Base-by-base conservation (phyloP, 139 green algal genomes). In the Diplosphaera chodatii region DNA sequence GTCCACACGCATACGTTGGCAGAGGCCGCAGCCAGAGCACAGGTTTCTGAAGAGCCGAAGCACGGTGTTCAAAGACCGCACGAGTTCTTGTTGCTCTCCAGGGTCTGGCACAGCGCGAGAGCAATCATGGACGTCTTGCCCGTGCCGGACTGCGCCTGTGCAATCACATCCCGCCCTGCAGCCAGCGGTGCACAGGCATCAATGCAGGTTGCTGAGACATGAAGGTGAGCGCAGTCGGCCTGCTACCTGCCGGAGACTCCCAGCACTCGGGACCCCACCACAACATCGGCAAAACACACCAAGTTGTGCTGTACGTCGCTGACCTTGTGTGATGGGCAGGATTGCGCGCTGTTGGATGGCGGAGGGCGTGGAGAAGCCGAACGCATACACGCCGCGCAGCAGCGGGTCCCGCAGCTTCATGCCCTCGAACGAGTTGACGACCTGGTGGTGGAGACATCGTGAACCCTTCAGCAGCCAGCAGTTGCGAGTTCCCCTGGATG, bases 291-390 rank as follows among this genome's bases (percentile, higher is more conserved):
- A 13, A 8, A 48, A 13, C 13, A n/a, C 37, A 8, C 13, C 37
- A 48, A 48, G 37, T 13, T 21, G 8, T 48, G 37, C 37, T 21
- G 37, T 13, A 48, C 37, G 13, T 48, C 18, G 18, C 48, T 59
- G 10, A 18, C 48, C 48, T 59, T 59, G 48, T 23, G 93, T 82
- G 75, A 99, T 98, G 40, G 95, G 95, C 75, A 94, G 63, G 25
- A 99, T 83, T 0, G 95, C 95, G 20, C 96, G 86, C 82, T 99
- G 95, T 83, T 99, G 95, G 68, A 99, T 98, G 37, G 96, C 95
- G 5, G 93, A 98, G 0, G 95, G 96, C 82, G 95, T 96, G 74
- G 98, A 93, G 78, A 98, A 99, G 41, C 96, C 96, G 67, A 96
- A 98, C 25, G 80, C 77, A 72, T 98, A 99, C 8, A 98, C 79